These are phyloP conservation scores for Handroanthus guayacan DNA, from an alignment of 257 asterid genomes.

Conservation along the genomic window DNA sequence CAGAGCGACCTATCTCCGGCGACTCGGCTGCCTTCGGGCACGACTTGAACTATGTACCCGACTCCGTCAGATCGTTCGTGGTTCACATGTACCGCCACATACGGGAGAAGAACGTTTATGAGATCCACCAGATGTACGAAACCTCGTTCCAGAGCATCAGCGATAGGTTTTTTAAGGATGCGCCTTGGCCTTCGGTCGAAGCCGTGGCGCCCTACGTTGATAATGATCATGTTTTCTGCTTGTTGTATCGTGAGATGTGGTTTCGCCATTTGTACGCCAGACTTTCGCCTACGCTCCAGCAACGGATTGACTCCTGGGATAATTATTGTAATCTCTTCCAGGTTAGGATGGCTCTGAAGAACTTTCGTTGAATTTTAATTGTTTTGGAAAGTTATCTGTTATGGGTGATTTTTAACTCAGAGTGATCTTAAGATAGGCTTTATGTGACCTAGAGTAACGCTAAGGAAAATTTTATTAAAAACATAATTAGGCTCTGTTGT, in stretches of 20 bases:
- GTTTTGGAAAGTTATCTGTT: too few relatives aligned
- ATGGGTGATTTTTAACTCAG: too few relatives aligned
- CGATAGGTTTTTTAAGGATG: constrained; percentile 87
- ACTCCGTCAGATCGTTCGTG: constrained; percentile 87
- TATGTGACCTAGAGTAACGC: too few relatives aligned
- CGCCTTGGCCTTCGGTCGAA: constrained; percentile 95
- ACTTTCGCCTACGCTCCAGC: constrained; percentile 80
- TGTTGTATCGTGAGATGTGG: constrained; percentile 99
- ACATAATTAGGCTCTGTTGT: too few relatives aligned
- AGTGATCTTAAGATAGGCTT: too few relatives aligned
- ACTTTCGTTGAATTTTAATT: not conserved
- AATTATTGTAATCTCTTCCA: constrained; percentile 89
- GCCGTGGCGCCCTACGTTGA: constrained; percentile 85
- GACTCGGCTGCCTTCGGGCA: constrained; percentile 52
- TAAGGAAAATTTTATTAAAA: too few relatives aligned
- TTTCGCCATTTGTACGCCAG: constrained; percentile 90
- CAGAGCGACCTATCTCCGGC: constrained; percentile 50
- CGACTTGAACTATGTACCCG: constrained; percentile 90
- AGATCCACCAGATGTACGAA: constrained; percentile 97
- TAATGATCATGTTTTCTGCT: constrained; percentile 91
- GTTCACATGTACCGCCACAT: constrained; percentile 92
- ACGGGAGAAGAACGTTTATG: constrained; percentile 95
- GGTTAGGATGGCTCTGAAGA: constrained; percentile 40
- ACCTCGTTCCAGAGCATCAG: constrained; percentile 85
- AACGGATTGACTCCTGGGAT: constrained; percentile 93